Evolutionary conservation across 2,329 filamentous ascomycete genomes (phyloP).

Genomic region (Colletotrichum gigasporum): DNA sequence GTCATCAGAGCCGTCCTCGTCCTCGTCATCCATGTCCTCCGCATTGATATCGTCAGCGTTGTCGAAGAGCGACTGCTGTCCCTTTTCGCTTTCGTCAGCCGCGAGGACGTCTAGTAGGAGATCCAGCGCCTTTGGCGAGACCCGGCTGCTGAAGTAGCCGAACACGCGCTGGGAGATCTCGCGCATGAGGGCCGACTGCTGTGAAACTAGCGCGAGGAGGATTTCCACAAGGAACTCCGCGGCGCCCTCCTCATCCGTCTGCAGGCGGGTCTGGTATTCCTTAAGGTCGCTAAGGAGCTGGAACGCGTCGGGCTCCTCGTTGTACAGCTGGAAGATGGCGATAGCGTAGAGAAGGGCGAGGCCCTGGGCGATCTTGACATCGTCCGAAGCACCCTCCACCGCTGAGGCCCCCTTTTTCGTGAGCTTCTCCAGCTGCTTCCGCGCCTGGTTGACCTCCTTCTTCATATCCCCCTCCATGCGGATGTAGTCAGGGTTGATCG

Average conservation of each 20-base stretch:
- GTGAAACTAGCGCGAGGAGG: constrained; percentile 87
- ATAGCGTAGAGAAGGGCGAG: constrained; percentile 85
- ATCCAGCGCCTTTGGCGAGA: constrained; percentile 78
- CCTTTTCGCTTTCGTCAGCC: constrained; percentile 82
- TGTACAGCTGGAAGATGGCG: constrained; percentile 88
- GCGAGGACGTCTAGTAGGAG: constrained; percentile 74
- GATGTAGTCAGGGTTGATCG: constrained; percentile 61
- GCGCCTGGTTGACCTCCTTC: constrained; percentile 60
- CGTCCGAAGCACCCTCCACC: constrained; percentile 41
- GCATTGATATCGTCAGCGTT: constrained; percentile 59
- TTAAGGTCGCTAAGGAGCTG: constrained; percentile 85
- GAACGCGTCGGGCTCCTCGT: constrained; percentile 86
- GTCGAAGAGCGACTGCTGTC: constrained; percentile 86
- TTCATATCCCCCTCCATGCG: constrained; percentile 65
- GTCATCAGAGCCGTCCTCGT: constrained; percentile 53
- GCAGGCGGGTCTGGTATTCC: constrained; percentile 75
- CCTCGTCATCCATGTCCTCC: constrained; percentile 48
- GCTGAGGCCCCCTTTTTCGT: constrained; percentile 47
- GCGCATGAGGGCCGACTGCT: constrained; percentile 84
- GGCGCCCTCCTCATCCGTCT: constrained; percentile 62
- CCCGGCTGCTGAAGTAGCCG: constrained; percentile 78
- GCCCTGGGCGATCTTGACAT: constrained; percentile 63
- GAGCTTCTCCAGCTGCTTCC: constrained; percentile 62
- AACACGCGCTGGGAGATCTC: constrained; percentile 92
- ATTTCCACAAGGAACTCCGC: constrained; percentile 86